These are phyloP conservation scores for Periconia sp. DNA, from an alignment of 2,329 filamentous ascomycete genomes.

Conservation along the genomic window DNA sequence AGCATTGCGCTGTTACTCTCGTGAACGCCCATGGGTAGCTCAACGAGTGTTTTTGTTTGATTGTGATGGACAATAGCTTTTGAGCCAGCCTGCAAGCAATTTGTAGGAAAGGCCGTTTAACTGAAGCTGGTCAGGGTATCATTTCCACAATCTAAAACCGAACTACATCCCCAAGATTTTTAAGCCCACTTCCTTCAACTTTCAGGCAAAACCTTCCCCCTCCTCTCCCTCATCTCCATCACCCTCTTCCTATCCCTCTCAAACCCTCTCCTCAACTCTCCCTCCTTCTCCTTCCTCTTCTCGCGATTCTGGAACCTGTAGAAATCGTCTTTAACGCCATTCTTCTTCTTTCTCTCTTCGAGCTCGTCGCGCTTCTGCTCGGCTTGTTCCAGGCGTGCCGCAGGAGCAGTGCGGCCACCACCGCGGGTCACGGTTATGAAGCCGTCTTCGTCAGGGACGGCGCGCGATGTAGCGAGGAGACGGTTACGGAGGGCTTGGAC, in stretches of 20 bases:
- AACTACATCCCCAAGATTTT: background rate
- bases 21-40: no score
- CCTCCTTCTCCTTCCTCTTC: slow-evolving; percentile 74
- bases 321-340: slow-evolving; percentile 65
- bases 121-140: slow-evolving; percentile 4
- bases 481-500: slow-evolving; percentile 66
- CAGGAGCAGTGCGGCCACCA: slow-evolving; percentile 64
- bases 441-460: slow-evolving; percentile 89
- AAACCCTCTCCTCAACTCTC: slow-evolving; percentile 69
- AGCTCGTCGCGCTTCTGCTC: slow-evolving; percentile 60
- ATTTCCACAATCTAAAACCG: background rate
- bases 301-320: slow-evolving; percentile 84
- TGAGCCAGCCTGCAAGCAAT: no score
- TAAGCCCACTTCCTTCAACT: slow-evolving; percentile 9
- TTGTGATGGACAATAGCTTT: no score
- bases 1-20: background rate
- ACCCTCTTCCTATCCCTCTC: slow-evolving; percentile 76
- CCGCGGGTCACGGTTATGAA: slow-evolving; percentile 90
- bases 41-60: no score
- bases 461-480: slow-evolving; percentile 64
- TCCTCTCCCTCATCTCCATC: slow-evolving; percentile 68
- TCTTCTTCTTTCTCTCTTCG: slow-evolving; percentile 58
- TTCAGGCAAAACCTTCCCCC: slow-evolving; percentile 40
- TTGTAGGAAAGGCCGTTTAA: no score
- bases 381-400: slow-evolving; percentile 65